Evolutionary conservation across 805 yeast genomes (phyloP), one percentile per base, ranked within the genome.

Genomic region (Monosporozyma aquatica): DNA sequence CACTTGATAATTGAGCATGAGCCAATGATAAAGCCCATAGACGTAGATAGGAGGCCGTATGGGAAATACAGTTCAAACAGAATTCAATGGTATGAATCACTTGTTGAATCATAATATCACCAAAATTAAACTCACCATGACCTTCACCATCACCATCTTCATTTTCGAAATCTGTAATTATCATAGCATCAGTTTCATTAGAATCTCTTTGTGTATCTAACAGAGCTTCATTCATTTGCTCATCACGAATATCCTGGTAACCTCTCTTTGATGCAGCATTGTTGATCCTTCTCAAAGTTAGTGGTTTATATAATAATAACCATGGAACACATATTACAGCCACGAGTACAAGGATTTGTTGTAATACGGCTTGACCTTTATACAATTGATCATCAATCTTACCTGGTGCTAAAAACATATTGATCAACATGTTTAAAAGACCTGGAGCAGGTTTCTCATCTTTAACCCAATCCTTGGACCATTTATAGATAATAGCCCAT

Each of bases 11-110:
- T 69, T 90, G 97, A 11, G 95, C 94, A 66, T 90, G 98, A 0
- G 98, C 98, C 48, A 90, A 75, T 1, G 97, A 90, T 52, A 90
- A 70, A 3, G 98, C 98, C 98, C 98, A 90, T 51, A 90, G 70
- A 66, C 98, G 84, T 53, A 90, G 71, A 59, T 90, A 90, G 0
- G 97, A 90, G 1, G 98, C 98, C 2, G 98, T 90, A 64, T 90
- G 98, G n/a, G 96, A 86, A 25, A 90, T 95, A 70, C 96, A 85
- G 66, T 92, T 92, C 59, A 90, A 73, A 59, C 98, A 90, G 67
- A 92, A 90, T 70, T 90, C 98, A 60, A 90, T 90, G 9, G 98
- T 92, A 64, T 92, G 97, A 53, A 90, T 90, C 20, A 90, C 95
- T 66, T 90, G 98, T 64, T 90, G 96, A 53, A 90, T 90, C 81